Evolutionary conservation across 768 basidiomycete species (phyloP).

Genomic region (Russula sp.): DNA sequence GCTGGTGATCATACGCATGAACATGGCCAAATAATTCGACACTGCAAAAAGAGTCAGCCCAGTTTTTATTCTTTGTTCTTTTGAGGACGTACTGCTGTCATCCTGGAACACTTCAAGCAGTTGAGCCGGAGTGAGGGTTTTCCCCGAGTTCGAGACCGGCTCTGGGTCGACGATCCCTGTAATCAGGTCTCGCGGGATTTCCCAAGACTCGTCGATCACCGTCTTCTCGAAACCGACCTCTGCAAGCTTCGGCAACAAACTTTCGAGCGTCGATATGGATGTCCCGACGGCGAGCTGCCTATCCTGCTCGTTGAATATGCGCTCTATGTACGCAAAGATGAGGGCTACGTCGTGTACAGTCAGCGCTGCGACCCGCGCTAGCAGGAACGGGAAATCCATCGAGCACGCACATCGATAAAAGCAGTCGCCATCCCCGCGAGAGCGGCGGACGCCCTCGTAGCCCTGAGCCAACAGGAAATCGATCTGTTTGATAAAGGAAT

Average conservation of each 20-base stretch:
- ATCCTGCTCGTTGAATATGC: slow-evolving; percentile 49
- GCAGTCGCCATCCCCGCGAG: slow-evolving; percentile 80
- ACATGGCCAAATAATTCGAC: slow-evolving; percentile 72
- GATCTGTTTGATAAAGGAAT: slow-evolving; percentile 66
- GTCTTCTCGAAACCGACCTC: slow-evolving; percentile 56
- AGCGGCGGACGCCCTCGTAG: slow-evolving; percentile 59
- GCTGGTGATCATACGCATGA: slow-evolving; percentile 77
- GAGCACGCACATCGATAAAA: slow-evolving; percentile 74
- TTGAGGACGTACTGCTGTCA: slow-evolving; percentile 13
- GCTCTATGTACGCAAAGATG: slow-evolving; percentile 74
- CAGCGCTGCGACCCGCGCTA: slow-evolving; percentile 14
- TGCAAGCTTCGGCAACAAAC: slow-evolving; percentile 47
- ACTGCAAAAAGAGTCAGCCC: slow-evolving; percentile 31
- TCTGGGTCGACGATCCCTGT: slow-evolving; percentile 36
- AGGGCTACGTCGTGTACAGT: slow-evolving; percentile 47
- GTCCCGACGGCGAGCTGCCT: slow-evolving; percentile 41
- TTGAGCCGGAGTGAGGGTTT: slow-evolving; percentile 30
- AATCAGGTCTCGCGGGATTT: slow-evolving; percentile 51
- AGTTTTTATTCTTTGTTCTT: slow-evolving; percentile 34
- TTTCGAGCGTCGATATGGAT: slow-evolving; percentile 47
- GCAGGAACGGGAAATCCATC: neutral
- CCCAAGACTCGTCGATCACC: slow-evolving; percentile 73
- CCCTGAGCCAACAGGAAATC: slow-evolving; percentile 60
- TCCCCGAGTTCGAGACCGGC: slow-evolving; percentile 27
- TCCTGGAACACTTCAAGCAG: slow-evolving; percentile 52